phyloP scores from a whole-genome alignment of 2,329 filamentous ascomycete genomes.

The Trichoderma guizhouense region DNA sequence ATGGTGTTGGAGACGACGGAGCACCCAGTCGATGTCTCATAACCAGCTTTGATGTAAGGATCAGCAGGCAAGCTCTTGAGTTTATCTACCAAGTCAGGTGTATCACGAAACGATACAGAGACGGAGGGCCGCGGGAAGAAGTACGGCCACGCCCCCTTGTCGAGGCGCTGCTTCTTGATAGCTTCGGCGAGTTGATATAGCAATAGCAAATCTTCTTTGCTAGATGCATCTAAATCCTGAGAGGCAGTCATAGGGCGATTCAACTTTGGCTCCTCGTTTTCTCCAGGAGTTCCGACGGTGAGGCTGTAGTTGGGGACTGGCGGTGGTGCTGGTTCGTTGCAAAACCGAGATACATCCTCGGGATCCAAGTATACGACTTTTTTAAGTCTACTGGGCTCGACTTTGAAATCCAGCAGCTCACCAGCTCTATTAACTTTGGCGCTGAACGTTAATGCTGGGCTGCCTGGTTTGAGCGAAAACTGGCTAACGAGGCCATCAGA shows the following conservation, averaged over 20 bases:
- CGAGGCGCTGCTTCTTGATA: slow-evolving; percentile 41
- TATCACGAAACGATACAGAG: slow-evolving; percentile 39
- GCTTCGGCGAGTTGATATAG: slow-evolving; percentile 48
- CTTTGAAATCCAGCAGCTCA: slow-evolving; percentile 50
- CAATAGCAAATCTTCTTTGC: slow-evolving; percentile 45
- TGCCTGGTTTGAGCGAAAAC: slow-evolving; percentile 52
- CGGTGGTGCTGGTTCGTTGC: slow-evolving; percentile 34
- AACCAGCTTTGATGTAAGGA: slow-evolving; percentile 46
- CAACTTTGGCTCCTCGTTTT: slow-evolving; percentile 21
- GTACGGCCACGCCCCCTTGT: slow-evolving; percentile 48
- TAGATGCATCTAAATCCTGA: slow-evolving; percentile 40
- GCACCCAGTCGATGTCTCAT: slow-evolving; percentile 30
- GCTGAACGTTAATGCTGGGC: slow-evolving; percentile 60
- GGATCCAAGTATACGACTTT: slow-evolving; percentile 58
- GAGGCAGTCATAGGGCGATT: slow-evolving; percentile 43
- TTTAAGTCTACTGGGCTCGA: slow-evolving; percentile 52
- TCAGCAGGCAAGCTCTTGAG: slow-evolving; percentile 40
- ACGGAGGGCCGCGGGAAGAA: slow-evolving; percentile 44
- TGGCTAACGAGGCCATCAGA: slow-evolving; percentile 42
- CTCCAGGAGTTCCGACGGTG: slow-evolving; percentile 28
- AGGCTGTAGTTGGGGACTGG: slow-evolving; percentile 26
- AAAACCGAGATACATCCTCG: slow-evolving; percentile 44
- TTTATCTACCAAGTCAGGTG: slow-evolving; percentile 19
- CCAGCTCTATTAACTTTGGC: slow-evolving; percentile 53
- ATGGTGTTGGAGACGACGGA: slow-evolving; percentile 45